Evolutionary conservation across 352 stramenopile species (phyloP).

Genomic region (Globisporangium recalcitrans): DNA sequence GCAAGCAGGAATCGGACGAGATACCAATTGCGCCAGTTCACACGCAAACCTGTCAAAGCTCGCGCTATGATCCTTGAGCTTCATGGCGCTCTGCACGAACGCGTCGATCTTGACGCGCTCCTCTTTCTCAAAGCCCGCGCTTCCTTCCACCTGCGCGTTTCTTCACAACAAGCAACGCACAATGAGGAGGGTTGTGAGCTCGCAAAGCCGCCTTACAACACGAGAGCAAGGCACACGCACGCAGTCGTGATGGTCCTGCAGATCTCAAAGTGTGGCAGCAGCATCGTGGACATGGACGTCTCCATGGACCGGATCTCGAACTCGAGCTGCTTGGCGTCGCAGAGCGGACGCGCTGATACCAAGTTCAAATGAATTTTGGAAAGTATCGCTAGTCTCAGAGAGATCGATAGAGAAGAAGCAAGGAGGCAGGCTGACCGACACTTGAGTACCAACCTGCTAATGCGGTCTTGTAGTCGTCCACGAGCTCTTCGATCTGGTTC

Average conservation of each 20-base stretch:
- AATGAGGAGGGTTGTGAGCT: too few species aligned
- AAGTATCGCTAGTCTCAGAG: background rate
- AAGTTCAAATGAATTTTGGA: background rate
- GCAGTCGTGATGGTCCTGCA: slow-evolving; percentile 50
- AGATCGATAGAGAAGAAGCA: background rate
- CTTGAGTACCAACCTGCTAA: slow-evolving; percentile 18
- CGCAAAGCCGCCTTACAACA: too few species aligned
- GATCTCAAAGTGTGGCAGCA: slow-evolving; percentile 49
- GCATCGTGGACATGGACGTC: slow-evolving; percentile 41
- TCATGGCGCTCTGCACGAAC: slow-evolving; percentile 29
- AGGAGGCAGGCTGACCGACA: background rate
- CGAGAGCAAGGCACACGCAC: slow-evolving; percentile 18
- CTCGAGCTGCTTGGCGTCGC: slow-evolving; percentile 29
- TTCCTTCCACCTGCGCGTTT: slow-evolving; percentile 33
- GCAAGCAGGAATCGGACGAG: too few species aligned
- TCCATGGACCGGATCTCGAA: slow-evolving; percentile 40
- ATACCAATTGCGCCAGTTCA: too few species aligned
- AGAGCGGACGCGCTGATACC: slow-evolving; percentile 28
- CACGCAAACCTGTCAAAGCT: slow-evolving; percentile 25
- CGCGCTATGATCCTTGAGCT: slow-evolving; percentile 24
- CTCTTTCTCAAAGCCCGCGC: slow-evolving; percentile 17
- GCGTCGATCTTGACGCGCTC: slow-evolving; percentile 27
- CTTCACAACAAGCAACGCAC: slow-evolving; percentile 11
- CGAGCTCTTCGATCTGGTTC: slow-evolving; percentile 24
- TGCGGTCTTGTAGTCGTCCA: slow-evolving; percentile 24